Evolutionary conservation across 2,329 filamentous ascomycete genomes (phyloP).

Genomic region (Apiospora rasikravindrae): DNA sequence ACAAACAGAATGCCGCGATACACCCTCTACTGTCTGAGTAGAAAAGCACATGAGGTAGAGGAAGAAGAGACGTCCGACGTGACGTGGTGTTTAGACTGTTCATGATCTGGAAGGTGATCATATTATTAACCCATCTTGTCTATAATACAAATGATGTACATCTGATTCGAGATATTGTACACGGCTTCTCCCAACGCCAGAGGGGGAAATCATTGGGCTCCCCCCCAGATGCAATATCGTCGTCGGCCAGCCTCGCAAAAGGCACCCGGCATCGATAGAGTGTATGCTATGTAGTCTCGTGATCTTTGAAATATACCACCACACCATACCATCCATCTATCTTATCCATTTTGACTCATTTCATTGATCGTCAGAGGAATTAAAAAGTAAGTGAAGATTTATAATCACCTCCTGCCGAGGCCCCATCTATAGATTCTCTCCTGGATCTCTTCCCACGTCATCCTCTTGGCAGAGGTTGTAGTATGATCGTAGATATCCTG

Average conservation of each 20-base stretch:
- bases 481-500: conserved; percentile 85
- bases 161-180: not conserved
- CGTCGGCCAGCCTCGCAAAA: not conserved
- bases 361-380: not conserved
- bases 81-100: not conserved
- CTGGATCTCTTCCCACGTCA: conserved; percentile 90
- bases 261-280: not conserved
- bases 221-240: conserved; percentile 3
- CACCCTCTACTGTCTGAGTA: no score
- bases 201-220: not conserved
- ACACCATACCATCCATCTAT: not conserved
- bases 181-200: conserved; percentile 9
- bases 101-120: not conserved
- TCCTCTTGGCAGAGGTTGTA: conserved; percentile 63
- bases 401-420: conserved; percentile 63
- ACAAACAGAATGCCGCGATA: no score
- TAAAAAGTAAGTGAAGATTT: not conserved
- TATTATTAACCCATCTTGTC: conserved; percentile 1
- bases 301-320: not conserved
- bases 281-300: not conserved
- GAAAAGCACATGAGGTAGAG: no score
- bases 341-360: not conserved
- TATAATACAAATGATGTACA: conserved; percentile 16
- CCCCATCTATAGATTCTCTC: conserved; percentile 84
- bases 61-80: no score